phyloP scores from a whole-genome alignment of 2,329 filamentous ascomycete genomes.

The Talaromyces sp. region DNA sequence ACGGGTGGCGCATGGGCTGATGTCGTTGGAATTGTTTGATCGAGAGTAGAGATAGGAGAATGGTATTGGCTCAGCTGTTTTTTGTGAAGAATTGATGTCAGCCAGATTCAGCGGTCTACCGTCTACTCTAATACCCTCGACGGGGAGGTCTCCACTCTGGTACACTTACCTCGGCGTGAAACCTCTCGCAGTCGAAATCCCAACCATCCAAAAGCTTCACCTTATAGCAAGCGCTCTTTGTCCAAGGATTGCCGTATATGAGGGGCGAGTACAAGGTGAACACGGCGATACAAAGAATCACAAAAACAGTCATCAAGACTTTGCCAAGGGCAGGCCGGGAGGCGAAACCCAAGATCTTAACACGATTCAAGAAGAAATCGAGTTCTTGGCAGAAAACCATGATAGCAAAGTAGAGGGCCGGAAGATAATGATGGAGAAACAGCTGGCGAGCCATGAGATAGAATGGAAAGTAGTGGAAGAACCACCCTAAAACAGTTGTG shows the following conservation, averaged over 20 bases:
- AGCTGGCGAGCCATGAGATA: constrained; percentile 97
- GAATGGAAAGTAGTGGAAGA: constrained; percentile 98
- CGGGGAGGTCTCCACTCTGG: constrained; percentile 34
- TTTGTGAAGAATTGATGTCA: constrained; percentile 24
- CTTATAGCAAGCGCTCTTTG: constrained; percentile 78
- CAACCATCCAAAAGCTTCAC: constrained; percentile 86
- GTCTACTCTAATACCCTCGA: constrained; percentile 29
- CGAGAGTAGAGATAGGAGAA: constrained; percentile 22
- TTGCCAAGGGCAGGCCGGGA: constrained; percentile 74
- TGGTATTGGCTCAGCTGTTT: constrained; percentile 45
- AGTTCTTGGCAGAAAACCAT: constrained; percentile 86
- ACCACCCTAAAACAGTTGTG: constrained; percentile 87
- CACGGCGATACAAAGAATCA: constrained; percentile 71
- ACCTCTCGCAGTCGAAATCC: constrained; percentile 99
- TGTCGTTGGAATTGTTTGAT: constrained; percentile 28
- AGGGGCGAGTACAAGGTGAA: constrained; percentile 88
- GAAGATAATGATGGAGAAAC: constrained; percentile 98
- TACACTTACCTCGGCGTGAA: constrained; percentile 78
- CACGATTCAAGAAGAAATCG: constrained; percentile 78
- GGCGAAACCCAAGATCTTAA: constrained; percentile 68
- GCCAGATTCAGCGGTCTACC: constrained; percentile 19
- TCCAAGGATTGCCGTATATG: constrained; percentile 93
- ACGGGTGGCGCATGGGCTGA: constrained; percentile 20
- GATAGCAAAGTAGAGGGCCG: constrained; percentile 92
- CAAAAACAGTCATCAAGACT: constrained; percentile 70